phyloP scores from a whole-genome alignment of 306 rosid species.

The Dalbergia cochinchinensis region DNA sequence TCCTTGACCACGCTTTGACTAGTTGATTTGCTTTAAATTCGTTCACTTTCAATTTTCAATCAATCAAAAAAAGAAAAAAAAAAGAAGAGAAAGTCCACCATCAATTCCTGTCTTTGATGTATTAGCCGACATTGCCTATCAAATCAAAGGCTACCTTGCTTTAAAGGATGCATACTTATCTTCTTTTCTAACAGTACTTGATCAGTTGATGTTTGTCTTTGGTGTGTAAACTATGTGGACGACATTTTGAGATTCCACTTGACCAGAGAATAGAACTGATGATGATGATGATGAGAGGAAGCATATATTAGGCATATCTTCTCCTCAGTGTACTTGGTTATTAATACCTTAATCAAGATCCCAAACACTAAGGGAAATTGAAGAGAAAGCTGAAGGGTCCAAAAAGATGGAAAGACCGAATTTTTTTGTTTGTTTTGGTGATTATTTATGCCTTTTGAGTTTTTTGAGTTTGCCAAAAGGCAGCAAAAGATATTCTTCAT shows the following conservation, averaged over 20 bases:
- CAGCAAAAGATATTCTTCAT: constrained; percentile 13
- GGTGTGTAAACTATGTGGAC: constrained; percentile 31
- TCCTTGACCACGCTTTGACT: neutral
- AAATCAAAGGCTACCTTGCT: constrained; percentile 40
- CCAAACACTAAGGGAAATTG: constrained; percentile 30
- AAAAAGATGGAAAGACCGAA: neutral
- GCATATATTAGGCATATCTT: constrained; percentile 14
- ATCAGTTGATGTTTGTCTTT: constrained; percentile 32
- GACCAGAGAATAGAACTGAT: constrained; percentile 24
- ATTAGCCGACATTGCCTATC: constrained; percentile 26
- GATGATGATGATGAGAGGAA: neutral
- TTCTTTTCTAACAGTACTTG: constrained; percentile 1
- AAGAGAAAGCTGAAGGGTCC: constrained; percentile 26
- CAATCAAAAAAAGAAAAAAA: neutral
- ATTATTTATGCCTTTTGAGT: constrained; percentile 28
- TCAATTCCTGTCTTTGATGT: constrained; percentile 10
- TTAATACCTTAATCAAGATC: constrained; percentile 26
- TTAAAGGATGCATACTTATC: constrained; percentile 45
- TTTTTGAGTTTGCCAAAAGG: constrained; percentile 33
- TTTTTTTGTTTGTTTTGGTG: constrained; percentile 26
- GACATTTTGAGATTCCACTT: constrained; percentile 29
- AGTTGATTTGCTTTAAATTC: neutral
- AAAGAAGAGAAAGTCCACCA: neutral
- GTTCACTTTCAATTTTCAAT: constrained; percentile 19
- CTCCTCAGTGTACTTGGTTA: neutral